These are phyloP conservation scores for Cystobasidium onofrii DNA, from an alignment of 768 basidiomycete genomes.

Conservation along the genomic window DNA sequence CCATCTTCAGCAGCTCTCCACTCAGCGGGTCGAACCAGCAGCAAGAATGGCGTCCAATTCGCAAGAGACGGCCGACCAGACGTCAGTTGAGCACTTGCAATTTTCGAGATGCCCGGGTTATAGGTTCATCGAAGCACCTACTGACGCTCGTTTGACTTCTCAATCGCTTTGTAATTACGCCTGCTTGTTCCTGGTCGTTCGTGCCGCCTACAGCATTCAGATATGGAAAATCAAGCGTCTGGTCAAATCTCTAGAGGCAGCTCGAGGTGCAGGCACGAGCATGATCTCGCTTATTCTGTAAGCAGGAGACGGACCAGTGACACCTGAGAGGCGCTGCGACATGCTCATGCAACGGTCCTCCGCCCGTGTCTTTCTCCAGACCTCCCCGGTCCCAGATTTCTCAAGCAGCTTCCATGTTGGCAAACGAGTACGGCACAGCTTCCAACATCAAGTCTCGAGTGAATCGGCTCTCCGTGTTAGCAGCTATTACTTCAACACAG, in stretches of 20 bases:
- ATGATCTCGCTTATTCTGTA: conserved; percentile 51
- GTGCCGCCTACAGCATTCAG: conserved; percentile 33
- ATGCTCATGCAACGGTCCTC: neutral
- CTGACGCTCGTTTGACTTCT: neutral
- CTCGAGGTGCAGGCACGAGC: conserved; percentile 77
- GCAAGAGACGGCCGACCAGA: conserved; percentile 31
- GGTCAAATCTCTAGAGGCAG: conserved; percentile 91
- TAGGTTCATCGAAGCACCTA: neutral
- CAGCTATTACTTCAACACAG: conserved; percentile 96
- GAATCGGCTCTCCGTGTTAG: conserved; percentile 91
- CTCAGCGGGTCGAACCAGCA: neutral
- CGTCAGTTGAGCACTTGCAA: conserved; percentile 18
- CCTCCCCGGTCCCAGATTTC: conserved; percentile 65
- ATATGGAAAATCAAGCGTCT: conserved; percentile 89
- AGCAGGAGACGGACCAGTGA: neutral
- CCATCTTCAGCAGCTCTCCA: neutral
- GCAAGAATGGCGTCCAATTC: conserved; percentile 28
- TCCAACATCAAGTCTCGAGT: conserved; percentile 99
- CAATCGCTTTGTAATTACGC: neutral
- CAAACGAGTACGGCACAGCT: conserved; percentile 72
- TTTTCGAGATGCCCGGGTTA: neutral
- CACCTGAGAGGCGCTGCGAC: neutral
- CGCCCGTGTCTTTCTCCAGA: neutral
- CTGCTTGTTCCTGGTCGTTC: neutral
- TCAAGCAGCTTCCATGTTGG: conserved; percentile 86